phyloP scores from a whole-genome alignment of 2,329 filamentous ascomycete genomes.

The Xylariales sp. region DNA sequence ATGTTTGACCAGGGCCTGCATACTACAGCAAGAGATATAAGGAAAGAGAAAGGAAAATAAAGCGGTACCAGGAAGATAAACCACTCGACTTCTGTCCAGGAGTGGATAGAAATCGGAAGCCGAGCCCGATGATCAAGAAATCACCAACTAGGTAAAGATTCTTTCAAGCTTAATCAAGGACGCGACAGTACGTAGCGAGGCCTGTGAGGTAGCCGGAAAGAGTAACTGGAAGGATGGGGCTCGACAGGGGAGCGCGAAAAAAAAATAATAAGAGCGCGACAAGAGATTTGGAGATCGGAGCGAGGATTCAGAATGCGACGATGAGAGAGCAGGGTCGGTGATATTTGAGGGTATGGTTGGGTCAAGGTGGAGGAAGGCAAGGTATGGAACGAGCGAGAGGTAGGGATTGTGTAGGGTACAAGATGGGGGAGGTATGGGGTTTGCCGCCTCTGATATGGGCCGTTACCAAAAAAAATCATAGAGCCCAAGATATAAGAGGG shows the following conservation, averaged over 20 bases:
- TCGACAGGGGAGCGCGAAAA: conserved; percentile 19
- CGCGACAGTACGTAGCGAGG: conserved; percentile 17
- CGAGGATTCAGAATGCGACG: conserved; percentile 23
- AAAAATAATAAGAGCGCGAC: conserved; percentile 17
- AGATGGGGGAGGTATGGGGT: conserved; percentile 18
- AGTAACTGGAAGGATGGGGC: conserved; percentile 15
- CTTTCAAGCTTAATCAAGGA: conserved; percentile 22
- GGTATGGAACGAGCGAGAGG: conserved; percentile 21
- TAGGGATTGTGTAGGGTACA: conserved; percentile 21
- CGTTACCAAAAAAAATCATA: background rate
- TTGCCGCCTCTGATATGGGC: conserved; percentile 18
- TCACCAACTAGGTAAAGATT: conserved; percentile 29
- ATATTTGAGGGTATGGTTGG: conserved; percentile 26
- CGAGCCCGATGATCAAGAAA: conserved; percentile 31
- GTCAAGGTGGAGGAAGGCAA: conserved; percentile 11
- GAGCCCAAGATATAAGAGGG: conserved; percentile 18
- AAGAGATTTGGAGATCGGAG: conserved; percentile 24
- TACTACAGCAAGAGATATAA: conserved; percentile 12
- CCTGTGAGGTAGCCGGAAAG: conserved; percentile 13
- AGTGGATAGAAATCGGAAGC: conserved; percentile 30
- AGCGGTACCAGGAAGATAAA: conserved; percentile 27
- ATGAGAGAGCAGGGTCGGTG: conserved; percentile 24
- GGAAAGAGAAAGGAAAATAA: conserved; percentile 18
- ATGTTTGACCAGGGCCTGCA: conserved; percentile 25
- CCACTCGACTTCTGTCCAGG: conserved; percentile 22